Conservation (phyloP, 2,329 filamentous ascomycete genomes). For the Claviceps fusiformis region DNA sequence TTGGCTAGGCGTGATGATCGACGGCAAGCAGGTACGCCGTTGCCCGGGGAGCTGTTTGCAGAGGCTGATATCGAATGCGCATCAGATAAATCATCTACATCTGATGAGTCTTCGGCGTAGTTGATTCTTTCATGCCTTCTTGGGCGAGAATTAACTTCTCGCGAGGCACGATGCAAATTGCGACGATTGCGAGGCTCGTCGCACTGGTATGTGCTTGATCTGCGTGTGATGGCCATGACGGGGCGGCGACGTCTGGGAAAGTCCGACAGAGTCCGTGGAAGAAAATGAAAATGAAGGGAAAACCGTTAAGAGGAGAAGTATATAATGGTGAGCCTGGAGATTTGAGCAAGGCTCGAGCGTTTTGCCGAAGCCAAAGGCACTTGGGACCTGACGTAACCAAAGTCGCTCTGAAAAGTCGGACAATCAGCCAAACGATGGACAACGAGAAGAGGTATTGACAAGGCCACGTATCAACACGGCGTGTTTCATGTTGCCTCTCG, state of each 20-base stretch:
- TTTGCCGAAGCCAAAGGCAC: not conserved
- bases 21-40: not conserved
- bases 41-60: not conserved
- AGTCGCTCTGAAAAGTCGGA: not conserved
- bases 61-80: not conserved
- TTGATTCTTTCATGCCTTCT: conserved; percentile 2
- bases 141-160: conserved; percentile 3
- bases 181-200: conserved; percentile 8
- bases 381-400: not conserved
- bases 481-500: not conserved
- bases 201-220: not conserved
- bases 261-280: no score
- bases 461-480: not conserved
- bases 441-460: not conserved
- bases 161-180: conserved; percentile 12
- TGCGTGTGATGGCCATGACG: conserved; percentile 17
- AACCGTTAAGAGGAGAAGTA: not conserved
- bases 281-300: not conserved
- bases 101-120: conserved; percentile 4
- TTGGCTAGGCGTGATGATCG: not conserved
- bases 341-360: not conserved
- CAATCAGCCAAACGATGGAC: not conserved
- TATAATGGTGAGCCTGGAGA: not conserved
- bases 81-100: not conserved
- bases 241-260: not conserved